phyloP scores from a whole-genome alignment of 2,329 filamentous ascomycete genomes.

The Sporothrix pallida region DNA sequence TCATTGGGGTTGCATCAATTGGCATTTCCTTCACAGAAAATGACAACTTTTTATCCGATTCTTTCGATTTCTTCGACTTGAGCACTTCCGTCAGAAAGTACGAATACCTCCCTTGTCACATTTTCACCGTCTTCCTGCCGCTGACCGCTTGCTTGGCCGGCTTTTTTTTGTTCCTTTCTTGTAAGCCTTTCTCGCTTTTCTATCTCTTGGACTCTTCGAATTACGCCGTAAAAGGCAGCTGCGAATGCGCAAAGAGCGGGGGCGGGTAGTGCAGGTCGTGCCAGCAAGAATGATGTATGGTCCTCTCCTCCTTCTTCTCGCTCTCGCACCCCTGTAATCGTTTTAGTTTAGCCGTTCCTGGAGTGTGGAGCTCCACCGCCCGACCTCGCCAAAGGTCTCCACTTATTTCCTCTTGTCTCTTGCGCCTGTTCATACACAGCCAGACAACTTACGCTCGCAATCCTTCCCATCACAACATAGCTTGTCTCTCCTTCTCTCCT shows the following conservation, averaged over 20 bases:
- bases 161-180: neutral
- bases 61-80: too few relatives aligned
- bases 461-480: constrained; percentile 20
- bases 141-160: neutral
- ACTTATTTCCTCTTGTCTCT: neutral
- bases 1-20: too few relatives aligned
- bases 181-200: too few relatives aligned
- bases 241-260: constrained; percentile 18
- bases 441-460: neutral
- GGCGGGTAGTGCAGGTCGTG: neutral
- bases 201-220: constrained; percentile 10
- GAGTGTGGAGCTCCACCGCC: constrained; percentile 18
- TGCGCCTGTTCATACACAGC: neutral
- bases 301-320: neutral
- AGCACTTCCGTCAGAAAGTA: too few relatives aligned
- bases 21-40: too few relatives aligned
- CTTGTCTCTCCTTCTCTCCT: neutral
- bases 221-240: constrained; percentile 28
- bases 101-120: too few relatives aligned
- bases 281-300: constrained; percentile 2
- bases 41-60: too few relatives aligned
- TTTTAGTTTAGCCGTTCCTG: constrained; percentile 26
- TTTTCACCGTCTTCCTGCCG: neutral
- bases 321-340: neutral
- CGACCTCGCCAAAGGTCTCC: constrained; percentile 6